phyloP scores from a whole-genome alignment of 2,329 filamentous ascomycete genomes.

The Cordyceps cateniannulata region DNA sequence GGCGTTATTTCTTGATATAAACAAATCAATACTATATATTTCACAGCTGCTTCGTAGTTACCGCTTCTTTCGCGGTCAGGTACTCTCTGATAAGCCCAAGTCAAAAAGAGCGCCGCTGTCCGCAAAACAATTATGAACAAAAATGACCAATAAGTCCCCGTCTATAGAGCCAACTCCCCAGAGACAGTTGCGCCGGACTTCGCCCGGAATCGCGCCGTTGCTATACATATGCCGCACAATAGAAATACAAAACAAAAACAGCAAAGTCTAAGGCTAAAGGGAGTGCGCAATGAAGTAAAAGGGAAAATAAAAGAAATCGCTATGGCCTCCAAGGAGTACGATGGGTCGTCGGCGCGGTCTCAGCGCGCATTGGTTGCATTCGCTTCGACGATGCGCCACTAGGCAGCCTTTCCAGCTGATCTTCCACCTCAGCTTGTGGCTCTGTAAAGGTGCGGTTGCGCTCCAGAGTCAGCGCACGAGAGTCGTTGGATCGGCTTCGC shows the following conservation, averaged over 20 bases:
- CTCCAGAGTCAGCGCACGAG: conserved; percentile 11
- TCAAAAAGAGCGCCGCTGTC: not conserved
- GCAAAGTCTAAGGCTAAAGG: not conserved
- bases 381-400: conserved; percentile 20
- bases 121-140: not conserved
- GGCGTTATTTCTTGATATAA: not conserved
- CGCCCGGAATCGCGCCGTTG: not conserved
- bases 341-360: conserved; percentile 22
- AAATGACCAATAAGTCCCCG: not conserved
- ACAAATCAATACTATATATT: not conserved
- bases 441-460: conserved; percentile 18
- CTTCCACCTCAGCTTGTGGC: conserved; percentile 22
- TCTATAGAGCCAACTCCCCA: not conserved
- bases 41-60: not conserved
- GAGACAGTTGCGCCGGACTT: not conserved
- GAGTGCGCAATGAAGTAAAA: not conserved
- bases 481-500: conserved; percentile 22
- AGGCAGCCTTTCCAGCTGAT: conserved; percentile 20
- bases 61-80: not conserved
- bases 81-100: not conserved
- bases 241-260: not conserved
- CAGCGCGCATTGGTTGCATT: conserved; percentile 20
- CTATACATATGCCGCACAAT: not conserved
- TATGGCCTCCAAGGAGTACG: conserved; percentile 9
- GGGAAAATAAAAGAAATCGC: not conserved